Evolutionary conservation across 768 basidiomycete species (phyloP).

Genomic region (Podaxis pistillaris): DNA sequence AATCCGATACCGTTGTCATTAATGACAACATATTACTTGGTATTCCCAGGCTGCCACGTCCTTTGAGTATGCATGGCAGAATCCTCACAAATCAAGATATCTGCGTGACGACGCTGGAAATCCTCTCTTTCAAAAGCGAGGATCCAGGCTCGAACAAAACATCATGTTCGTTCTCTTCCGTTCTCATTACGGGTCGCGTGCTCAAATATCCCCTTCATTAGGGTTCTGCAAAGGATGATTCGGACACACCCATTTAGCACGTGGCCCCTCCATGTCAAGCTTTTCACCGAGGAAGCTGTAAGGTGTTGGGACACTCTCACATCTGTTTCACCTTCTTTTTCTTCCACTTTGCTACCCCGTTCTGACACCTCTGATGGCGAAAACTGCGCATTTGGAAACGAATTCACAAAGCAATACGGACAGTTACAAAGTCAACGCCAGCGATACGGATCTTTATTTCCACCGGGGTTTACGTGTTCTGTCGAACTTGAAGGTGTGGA

Average conservation of each 20-base stretch:
- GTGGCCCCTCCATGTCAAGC: constrained; percentile 73
- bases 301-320: constrained; percentile 44
- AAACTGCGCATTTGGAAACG: neutral
- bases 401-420: neutral
- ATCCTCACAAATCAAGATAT: constrained; percentile 69
- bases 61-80: constrained; percentile 89
- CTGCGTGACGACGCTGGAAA: constrained; percentile 45
- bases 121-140: constrained; percentile 34
- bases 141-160: constrained; percentile 39
- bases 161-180: constrained; percentile 41
- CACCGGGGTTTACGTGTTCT: constrained; percentile 47
- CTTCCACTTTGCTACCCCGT: constrained; percentile 10
- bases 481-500: constrained; percentile 70
- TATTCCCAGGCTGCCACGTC: constrained; percentile 60
- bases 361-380: neutral
- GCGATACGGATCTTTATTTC: constrained; percentile 28
- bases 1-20: neutral
- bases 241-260: constrained; percentile 62
- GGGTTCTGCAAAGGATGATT: constrained; percentile 64
- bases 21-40: neutral
- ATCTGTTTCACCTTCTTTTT: constrained; percentile 22
- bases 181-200: neutral
- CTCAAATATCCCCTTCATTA: constrained; percentile 24
- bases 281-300: constrained; percentile 66
- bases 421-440: neutral